phyloP scores from a whole-genome alignment of 2,329 filamentous ascomycete genomes.

The Penicillium sp. region DNA sequence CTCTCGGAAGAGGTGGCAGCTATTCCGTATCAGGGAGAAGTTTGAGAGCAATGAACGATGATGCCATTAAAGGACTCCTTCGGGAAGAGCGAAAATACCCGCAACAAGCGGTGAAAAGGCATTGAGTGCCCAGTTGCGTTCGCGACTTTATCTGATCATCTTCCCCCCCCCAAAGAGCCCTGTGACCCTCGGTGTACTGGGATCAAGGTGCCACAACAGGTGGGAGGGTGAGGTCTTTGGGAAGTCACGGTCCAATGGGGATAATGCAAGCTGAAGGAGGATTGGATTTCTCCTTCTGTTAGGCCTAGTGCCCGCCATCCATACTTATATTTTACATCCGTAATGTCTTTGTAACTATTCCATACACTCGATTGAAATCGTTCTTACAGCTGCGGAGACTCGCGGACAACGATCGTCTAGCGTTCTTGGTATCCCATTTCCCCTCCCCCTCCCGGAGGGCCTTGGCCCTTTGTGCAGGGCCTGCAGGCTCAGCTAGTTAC shows the following conservation, averaged over 20 bases:
- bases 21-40: neutral
- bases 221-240: constrained; percentile 3
- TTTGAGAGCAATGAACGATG: neutral
- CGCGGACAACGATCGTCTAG: constrained; percentile 4
- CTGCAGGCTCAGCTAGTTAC: neutral
- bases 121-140: constrained; percentile 8
- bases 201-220: constrained; percentile 12
- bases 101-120: constrained; percentile 26
- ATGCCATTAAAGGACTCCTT: constrained; percentile 9
- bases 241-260: constrained; percentile 12
- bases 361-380: neutral
- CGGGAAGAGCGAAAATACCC: constrained; percentile 5
- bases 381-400: constrained; percentile 15
- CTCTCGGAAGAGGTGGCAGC: neutral
- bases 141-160: constrained; percentile 24
- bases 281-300: neutral
- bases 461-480: neutral
- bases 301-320: neutral
- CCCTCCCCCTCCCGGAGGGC: neutral
- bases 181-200: constrained; percentile 7
- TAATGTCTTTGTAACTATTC: neutral
- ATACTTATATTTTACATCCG: neutral
- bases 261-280: neutral
- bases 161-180: neutral
- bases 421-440: neutral